Evolutionary conservation across 208 protist species (phyloP), one percentile per base, ranked within the genome.

Genomic region (Trypanosoma grayi): DNA sequence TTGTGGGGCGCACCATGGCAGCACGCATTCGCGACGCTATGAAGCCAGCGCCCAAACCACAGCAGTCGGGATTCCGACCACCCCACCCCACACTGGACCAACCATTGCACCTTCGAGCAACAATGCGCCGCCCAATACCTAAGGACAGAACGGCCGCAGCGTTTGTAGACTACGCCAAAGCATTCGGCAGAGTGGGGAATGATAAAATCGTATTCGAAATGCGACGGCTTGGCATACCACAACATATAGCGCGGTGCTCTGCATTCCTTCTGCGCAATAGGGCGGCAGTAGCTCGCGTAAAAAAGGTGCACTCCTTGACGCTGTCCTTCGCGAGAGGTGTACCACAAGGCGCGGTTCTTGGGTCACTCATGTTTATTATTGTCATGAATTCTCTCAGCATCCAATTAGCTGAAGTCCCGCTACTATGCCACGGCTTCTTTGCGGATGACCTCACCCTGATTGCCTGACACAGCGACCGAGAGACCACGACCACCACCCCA

Each of bases 341-440:
- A 3, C 68, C 68, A 0, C 68, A 68, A 33, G 68, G 60, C 31
- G 63, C 68, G 8, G 51, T 63, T 4, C 57, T 69, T n/a, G 60
- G 60, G 18, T 60, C 68, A 0, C 60, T 68, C 0, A 36, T 69
- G 8, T 62, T 68, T 37, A 74, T 62, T 31, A 74, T 74, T 14
- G 60, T 56, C 11, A 46, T 69, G 53, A 53, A 69, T 30, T 47
- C 68, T 10, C 45, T 69, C n/a, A 44, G 60, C 36, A 10, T 18
- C 25, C 18, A 22, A 24, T 31, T 73, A 18, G 10, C 31, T 16
- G 1, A 28, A 33, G 51, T 68, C 13, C 50, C 47, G 13, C n/a
- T 22, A 16, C 27, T 73, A 2, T 28, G 20, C 13, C 67, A 73
- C 39, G 60, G 34, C 2, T 68, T 73, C 33, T 68, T 67, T 39